phyloP scores from a whole-genome alignment of 805 yeast species.

The Starmerella tilneyi region DNA sequence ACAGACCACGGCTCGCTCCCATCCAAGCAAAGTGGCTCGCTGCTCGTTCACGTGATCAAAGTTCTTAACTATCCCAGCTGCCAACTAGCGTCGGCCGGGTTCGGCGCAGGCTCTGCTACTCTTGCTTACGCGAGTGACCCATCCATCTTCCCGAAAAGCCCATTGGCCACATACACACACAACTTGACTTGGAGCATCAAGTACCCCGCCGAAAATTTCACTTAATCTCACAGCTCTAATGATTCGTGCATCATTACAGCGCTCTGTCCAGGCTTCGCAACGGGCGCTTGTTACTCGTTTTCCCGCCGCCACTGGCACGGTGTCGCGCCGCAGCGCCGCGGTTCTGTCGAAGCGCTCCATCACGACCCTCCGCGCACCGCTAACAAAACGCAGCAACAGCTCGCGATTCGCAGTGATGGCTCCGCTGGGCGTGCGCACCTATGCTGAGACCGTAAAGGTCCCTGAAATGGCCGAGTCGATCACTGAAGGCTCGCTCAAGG shows the following conservation, averaged over 20 bases:
- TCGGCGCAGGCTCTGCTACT: background rate
- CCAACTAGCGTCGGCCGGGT: background rate
- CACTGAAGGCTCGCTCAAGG: constrained; percentile 86
- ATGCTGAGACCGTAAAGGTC: constrained; percentile 56
- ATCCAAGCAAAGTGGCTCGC: too few species aligned
- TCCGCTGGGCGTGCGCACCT: constrained; percentile 20
- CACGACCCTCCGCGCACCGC: constrained; percentile 11
- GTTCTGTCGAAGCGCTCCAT: constrained; percentile 9
- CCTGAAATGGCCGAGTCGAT: constrained; percentile 99
- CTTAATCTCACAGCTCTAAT: constrained; percentile 4
- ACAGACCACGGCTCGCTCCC: too few species aligned
- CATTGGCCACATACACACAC: background rate
- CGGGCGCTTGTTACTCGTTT: background rate
- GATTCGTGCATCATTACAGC: constrained; percentile 17
- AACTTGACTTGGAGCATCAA: background rate
- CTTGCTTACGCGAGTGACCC: constrained; percentile 1
- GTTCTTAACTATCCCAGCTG: background rate
- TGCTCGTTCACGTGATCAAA: background rate
- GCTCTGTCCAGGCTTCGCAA: constrained; percentile 4
- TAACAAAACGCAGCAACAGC: constrained; percentile 3
- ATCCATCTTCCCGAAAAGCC: constrained; percentile 1
- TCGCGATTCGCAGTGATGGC: constrained; percentile 4
- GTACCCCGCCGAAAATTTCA: constrained; percentile 4
- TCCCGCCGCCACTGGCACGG: constrained; percentile 1
- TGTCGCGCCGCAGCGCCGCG: constrained; percentile 6